Conservation (phyloP, 2,329 filamentous ascomycete genomes). For the Colletotrichum australisinense region DNA sequence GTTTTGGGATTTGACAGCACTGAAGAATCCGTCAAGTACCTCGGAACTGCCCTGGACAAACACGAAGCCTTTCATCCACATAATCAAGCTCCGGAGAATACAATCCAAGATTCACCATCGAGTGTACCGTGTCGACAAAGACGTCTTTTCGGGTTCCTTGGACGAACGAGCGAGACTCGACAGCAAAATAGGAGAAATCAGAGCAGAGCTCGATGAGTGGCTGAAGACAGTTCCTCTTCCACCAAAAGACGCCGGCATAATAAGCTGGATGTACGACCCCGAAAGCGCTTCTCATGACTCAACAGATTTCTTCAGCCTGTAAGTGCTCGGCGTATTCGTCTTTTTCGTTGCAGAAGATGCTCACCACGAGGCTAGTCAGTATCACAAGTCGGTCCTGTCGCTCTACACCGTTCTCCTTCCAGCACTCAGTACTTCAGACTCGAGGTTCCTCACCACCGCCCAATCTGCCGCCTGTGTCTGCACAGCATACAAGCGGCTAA, state of each 20-base stretch:
- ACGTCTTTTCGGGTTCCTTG: constrained; percentile 27
- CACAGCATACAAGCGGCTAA: constrained; percentile 44
- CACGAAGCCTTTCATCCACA: constrained; percentile 42
- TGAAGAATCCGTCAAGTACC: neutral
- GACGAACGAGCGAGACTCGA: constrained; percentile 31
- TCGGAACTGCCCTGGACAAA: constrained; percentile 37
- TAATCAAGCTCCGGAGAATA: constrained; percentile 39
- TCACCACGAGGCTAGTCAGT: constrained; percentile 23
- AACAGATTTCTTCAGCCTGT: constrained; percentile 38
- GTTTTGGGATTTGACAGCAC: constrained; percentile 37
- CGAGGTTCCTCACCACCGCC: constrained; percentile 37
- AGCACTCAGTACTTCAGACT: constrained; percentile 37
- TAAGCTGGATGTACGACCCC: constrained; percentile 44
- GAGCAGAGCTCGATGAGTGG: constrained; percentile 39
- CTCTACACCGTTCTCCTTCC: constrained; percentile 41
- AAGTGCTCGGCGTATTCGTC: too few species aligned
- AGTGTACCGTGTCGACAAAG: constrained; percentile 39
- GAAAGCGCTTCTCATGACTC: constrained; percentile 41
- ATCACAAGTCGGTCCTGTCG: constrained; percentile 41
- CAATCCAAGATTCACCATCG: constrained; percentile 39
- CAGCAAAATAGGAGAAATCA: constrained; percentile 37
- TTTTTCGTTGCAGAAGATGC: neutral
- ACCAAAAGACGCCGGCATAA: constrained; percentile 37
- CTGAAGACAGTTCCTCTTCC: constrained; percentile 36
- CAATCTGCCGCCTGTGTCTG: constrained; percentile 41